Base-by-base conservation (phyloP, 129 eudicot species). In the Helianthus tuberosus region DNA sequence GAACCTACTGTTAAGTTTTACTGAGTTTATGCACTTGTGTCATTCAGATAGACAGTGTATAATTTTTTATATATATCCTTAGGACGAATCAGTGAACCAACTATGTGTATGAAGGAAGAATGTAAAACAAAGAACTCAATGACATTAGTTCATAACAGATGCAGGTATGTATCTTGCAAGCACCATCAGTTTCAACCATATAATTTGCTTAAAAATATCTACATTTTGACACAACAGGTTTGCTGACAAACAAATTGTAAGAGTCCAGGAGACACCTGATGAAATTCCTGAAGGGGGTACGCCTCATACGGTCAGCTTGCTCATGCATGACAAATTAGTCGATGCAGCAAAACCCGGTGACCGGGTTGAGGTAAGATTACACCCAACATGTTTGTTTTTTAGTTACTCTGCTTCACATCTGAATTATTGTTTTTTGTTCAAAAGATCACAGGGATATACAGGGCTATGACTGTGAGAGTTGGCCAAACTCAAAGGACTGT, bases 211-310 rank as follows among this genome's bases (percentile, higher is more conserved):
- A 32, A 32, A 32, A 32, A 32, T 2, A 3, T 32, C 2, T 27
- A 32, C 36, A 32, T 2, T 32, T 50, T 35, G 29, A 49, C 20
- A 62, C 78, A 94, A 32, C 36, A 32, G 98, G 80, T 94, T 94
- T 81, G 97, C 93, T 54, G 99, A 94, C 82, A 94, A 94, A 71
- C 99, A 94, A 86, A 80, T 94, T 52, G 99, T 94, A 77, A 84
- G 96, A 82, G 87, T 94, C 48, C 99, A 91, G 70, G 97, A 88
- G 77, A 94, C 99, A 20, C 97, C 99, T 29, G 97, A 94, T 85
- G 97, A 94, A 76, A 94, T 94, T 68, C 97, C 97, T 44, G 99
- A 94, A 69, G 99, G 99, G 48, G 99, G 99, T 55, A 94, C 99
- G 11, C 99, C 99, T 65, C 98, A 94, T 78, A 94, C 98, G 1